These are phyloP conservation scores for Teratosphaeria gauchensis DNA, from an alignment of 2,329 filamentous ascomycete genomes.

Conservation along the genomic window DNA sequence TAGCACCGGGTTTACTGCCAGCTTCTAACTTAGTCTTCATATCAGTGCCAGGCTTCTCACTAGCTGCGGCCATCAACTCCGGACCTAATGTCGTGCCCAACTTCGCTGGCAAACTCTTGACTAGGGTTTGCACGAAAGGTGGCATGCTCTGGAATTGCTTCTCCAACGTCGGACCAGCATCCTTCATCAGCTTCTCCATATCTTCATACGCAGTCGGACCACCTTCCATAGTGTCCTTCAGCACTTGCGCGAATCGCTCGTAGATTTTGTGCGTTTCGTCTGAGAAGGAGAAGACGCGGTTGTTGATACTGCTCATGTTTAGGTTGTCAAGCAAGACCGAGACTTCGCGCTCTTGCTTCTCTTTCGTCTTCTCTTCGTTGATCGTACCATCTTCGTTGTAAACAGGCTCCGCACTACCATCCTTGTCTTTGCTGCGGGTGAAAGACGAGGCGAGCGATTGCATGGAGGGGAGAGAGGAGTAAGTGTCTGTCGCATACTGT, in stretches of 20 bases:
- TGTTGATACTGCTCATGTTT: conserved; percentile 74
- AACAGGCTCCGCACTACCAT: conserved; percentile 25
- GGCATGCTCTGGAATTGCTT: conserved; percentile 61
- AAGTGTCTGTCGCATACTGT: conserved; percentile 21
- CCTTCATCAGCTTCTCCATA: conserved; percentile 58
- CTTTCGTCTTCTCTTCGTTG: conserved; percentile 28
- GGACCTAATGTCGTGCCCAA: conserved; percentile 67
- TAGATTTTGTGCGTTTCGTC: conserved; percentile 74
- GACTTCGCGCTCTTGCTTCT: conserved; percentile 62
- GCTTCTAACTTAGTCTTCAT: conserved; percentile 24
- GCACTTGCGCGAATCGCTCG: conserved; percentile 74
- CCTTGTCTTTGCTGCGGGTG: conserved; percentile 15
- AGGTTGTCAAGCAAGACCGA: conserved; percentile 71
- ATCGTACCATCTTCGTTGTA: conserved; percentile 28
- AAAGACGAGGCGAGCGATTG: conserved; percentile 13
- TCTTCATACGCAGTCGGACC: conserved; percentile 90
- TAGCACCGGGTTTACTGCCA: conserved; percentile 22
- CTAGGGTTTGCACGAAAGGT: conserved; percentile 70
- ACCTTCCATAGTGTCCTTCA: conserved; percentile 86
- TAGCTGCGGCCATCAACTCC: conserved; percentile 71
- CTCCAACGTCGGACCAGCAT: conserved; percentile 54
- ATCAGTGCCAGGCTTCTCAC: conserved; percentile 52
- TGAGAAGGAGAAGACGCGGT: conserved; percentile 76
- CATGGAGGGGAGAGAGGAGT: conserved; percentile 13
- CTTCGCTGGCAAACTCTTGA: conserved; percentile 75